Evolutionary conservation across 1,284 basidiomycete species (phyloP), one percentile per base, ranked within the genome.

Genomic region (Cutaneotrichosporon arboriforme): DNA sequence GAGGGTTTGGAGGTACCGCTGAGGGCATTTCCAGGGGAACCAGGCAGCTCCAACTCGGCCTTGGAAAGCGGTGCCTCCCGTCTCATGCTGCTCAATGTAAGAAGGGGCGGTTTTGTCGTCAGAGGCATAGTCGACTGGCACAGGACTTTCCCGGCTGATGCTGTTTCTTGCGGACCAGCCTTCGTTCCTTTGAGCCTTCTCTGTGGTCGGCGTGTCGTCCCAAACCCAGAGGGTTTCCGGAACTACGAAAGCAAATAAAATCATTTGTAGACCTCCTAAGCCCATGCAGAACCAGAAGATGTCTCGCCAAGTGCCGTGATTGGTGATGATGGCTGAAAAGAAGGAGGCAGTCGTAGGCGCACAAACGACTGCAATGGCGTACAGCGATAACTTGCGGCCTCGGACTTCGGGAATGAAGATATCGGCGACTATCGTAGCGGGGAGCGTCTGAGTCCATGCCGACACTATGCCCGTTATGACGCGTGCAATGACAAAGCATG

Each of bases 191-290:
- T 8, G 45, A 23, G n/a, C 40, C 26, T n/a, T n/a, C n/a, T 39
- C 21, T 5, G n/a, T 39, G 15, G 8, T 15, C n/a, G 15, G 33
- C 10, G 18, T 39, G 35, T 51, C 36, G 17, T 48, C 48, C 26
- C 26, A 31, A 41, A 38, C 35, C 69, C 71, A 74, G 20, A 67
- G 61, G 0, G 74, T 75, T 52, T 75, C 72, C 10, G 71, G 71
- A 4, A 70, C 65, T 42, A 73, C 51, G 50, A 72, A 59, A 46
- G 69, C 57, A n/a, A 42, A 17, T 18, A 57, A 39, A 1, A 57
- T 4, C 39, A 53, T 26, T 39, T 57, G 47, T 15, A 57, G 51
- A 1, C 38, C 51, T 21, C 68, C 41, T 8, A 74, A 58, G 35
- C 62, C 70, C 13, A 71, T 54, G 49, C 59, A 58, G 51, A 74